Evolutionary conservation across 2,329 filamentous ascomycete genomes (phyloP).

Genomic region (Arthrobotrys entomopaga): DNA sequence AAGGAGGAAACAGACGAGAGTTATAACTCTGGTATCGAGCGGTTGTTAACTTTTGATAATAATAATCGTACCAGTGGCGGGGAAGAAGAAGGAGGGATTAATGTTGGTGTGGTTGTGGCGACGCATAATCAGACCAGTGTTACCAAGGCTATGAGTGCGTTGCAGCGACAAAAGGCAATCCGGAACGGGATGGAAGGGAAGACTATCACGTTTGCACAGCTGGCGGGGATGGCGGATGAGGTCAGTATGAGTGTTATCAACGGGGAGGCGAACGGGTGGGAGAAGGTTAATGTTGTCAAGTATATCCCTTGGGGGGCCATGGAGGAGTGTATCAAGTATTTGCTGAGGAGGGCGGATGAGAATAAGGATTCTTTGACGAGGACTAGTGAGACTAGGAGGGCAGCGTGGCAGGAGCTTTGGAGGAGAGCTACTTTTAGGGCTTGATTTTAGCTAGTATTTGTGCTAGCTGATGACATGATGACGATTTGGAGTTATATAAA

Average conservation of each 20-base stretch:
- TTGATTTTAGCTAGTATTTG: not conserved
- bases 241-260: slow-evolving; percentile 64
- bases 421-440: slow-evolving; percentile 65
- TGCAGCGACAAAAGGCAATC: slow-evolving; percentile 64
- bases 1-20: slow-evolving; percentile 76
- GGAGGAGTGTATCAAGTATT: slow-evolving; percentile 83
- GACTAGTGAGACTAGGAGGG: slow-evolving; percentile 71
- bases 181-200: slow-evolving; percentile 59
- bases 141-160: slow-evolving; percentile 65
- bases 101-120: slow-evolving; percentile 74
- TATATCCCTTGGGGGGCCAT: slow-evolving; percentile 77
- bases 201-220: slow-evolving; percentile 73
- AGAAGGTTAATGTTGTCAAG: slow-evolving; percentile 67
- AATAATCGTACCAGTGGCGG: not conserved
- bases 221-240: slow-evolving; percentile 96
- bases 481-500: not conserved
- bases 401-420: slow-evolving; percentile 72
- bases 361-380: slow-evolving; percentile 76
- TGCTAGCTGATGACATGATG: not conserved
- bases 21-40: slow-evolving; percentile 77
- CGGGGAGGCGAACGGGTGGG: slow-evolving; percentile 50
- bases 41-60: slow-evolving; percentile 68
- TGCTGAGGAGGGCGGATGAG: slow-evolving; percentile 76
- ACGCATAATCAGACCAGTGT: slow-evolving; percentile 84
- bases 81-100: slow-evolving; percentile 15